Evolutionary conservation across 2,329 filamentous ascomycete genomes (phyloP).

Genomic region (Talaromyces sp.): DNA sequence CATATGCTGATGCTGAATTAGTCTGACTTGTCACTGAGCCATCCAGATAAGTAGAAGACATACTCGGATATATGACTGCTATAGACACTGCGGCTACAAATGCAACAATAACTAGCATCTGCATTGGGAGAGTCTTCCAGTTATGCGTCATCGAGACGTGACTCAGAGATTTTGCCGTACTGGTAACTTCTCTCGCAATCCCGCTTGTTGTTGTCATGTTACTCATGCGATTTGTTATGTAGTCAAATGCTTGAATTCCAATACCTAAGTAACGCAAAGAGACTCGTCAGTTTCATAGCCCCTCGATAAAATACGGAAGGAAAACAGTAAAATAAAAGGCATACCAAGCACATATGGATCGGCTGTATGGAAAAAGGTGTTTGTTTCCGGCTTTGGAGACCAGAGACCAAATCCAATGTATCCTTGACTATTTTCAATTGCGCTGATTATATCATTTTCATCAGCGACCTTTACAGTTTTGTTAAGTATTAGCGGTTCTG

Average conservation of each 20-base stretch:
- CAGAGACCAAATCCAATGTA: not conserved
- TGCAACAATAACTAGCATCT: constrained; percentile 1
- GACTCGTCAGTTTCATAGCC: not conserved
- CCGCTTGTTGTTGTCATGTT: not conserved
- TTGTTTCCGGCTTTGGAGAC: not conserved
- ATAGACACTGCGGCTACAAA: constrained; percentile 2
- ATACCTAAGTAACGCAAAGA: not conserved
- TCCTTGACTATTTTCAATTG: not conserved
- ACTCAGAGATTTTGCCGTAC: not conserved
- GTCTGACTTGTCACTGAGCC: not conserved
- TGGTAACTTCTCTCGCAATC: not conserved
- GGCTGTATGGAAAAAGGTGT: not conserved
- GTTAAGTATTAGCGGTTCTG: not conserved
- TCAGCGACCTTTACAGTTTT: not conserved
- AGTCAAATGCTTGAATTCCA: not conserved
- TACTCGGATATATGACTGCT: constrained; percentile 3
- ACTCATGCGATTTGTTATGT: constrained; percentile 1
- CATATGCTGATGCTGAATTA: not conserved
- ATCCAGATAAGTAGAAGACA: not conserved
- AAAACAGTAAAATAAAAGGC: not conserved
- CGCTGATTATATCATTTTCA: not conserved
- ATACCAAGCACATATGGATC: not conserved
- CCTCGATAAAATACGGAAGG: not conserved
- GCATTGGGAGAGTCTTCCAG: constrained; percentile 2
- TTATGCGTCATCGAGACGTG: not conserved